These are phyloP conservation scores for Dalbergia oliveri DNA, from an alignment of 306 rosid genomes.

Conservation along the genomic window DNA sequence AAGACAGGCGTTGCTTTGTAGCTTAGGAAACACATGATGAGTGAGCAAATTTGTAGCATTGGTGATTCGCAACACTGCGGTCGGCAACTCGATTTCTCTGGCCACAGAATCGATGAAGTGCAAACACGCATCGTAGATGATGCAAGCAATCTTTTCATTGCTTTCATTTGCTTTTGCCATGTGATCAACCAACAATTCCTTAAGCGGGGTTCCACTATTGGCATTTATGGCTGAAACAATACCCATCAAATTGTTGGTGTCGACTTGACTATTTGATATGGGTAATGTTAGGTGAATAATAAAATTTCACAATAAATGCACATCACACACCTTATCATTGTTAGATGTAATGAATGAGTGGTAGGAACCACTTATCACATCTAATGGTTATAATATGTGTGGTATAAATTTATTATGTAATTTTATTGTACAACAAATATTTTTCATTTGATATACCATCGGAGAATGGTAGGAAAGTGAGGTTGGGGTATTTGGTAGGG, in stretches of 20 bases:
- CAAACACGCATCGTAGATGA: conserved; percentile 54
- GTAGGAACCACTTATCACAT: too few species aligned
- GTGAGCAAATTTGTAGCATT: conserved; percentile 46
- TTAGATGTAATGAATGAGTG: too few species aligned
- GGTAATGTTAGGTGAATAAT: too few species aligned
- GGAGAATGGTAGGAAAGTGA: conserved; percentile 42
- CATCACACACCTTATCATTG: too few species aligned
- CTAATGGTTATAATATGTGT: too few species aligned
- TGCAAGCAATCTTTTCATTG: conserved; percentile 45
- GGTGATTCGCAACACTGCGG: conserved; percentile 48
- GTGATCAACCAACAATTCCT: conserved; percentile 29
- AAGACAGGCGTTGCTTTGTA: conserved; percentile 30
- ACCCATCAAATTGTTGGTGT: conserved; percentile 9
- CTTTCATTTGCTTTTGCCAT: conserved; percentile 25
- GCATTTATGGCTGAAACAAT: conserved; percentile 24
- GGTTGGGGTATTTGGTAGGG: conserved; percentile 51
- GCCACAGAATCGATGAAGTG: conserved; percentile 44
- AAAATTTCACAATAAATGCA: too few species aligned
- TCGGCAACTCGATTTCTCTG: conserved; percentile 45
- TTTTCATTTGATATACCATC: conserved; percentile 62
- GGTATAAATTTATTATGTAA: too few species aligned
- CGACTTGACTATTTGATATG: conserved; percentile 7
- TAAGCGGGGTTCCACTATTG: conserved; percentile 44
- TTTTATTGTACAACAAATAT: too few species aligned
- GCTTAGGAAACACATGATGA: conserved; percentile 38